A percentile compares a stretch with the other conserved stretches of the same genome.
phyloP scores from a whole-genome alignment of 257 asterid genomes.

The Pogostemon cablin region DNA sequence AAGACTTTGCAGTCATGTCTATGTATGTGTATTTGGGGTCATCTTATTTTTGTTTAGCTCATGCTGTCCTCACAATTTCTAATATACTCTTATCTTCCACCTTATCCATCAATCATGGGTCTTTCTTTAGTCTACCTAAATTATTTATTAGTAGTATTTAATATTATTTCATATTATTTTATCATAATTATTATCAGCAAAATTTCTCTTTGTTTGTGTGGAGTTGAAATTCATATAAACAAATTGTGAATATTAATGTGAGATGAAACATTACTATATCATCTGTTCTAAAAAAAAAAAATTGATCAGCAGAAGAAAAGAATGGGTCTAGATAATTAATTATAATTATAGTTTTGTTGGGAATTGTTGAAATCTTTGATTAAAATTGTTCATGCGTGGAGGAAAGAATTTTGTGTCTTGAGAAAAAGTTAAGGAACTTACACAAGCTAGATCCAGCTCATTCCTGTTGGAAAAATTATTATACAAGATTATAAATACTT shows the following conservation, averaged over 20 bases:
- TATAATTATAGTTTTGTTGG: not conserved
- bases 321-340: no score
- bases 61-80: constrained; percentile 4
- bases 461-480: constrained; percentile 10
- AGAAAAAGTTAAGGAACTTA: constrained; percentile 13
- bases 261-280: no score
- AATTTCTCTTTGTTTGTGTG: no score
- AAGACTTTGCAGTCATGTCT: constrained; percentile 19
- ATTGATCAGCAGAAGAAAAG: no score
- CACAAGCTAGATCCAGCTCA: constrained; percentile 21
- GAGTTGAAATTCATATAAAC: no score
- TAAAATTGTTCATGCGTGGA: constrained; percentile 24
- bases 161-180: not conserved
- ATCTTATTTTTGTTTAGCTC: constrained; percentile 12
- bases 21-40: constrained; percentile 22
- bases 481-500: constrained; percentile 9
- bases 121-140: not conserved
- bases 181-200: not conserved
- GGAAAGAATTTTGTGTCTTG: not conserved
- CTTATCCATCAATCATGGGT: constrained; percentile 30
- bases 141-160: not conserved
- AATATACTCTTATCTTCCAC: constrained; percentile 15
- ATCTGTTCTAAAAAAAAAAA: no score
- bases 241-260: no score
- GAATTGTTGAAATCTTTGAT: constrained; percentile 5